Evolutionary conservation across 176 grass and related monocot genomes (phyloP), one percentile per base, ranked within the genome.

Genomic region (Secale cereale): DNA sequence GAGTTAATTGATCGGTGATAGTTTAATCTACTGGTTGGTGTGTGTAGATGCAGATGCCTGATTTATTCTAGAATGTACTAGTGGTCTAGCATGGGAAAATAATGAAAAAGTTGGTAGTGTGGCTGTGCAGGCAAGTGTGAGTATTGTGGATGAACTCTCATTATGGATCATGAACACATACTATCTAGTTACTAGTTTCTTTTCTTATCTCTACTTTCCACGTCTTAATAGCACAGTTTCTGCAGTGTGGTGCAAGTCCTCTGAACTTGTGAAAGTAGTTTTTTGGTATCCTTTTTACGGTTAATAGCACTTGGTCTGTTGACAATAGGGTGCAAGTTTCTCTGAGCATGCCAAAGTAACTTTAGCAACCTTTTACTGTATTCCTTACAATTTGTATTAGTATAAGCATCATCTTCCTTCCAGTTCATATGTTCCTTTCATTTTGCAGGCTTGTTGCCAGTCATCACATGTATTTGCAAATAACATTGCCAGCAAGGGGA

Each of bases 391-490:
- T 67, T 71, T 25, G 40, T 83, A 43, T 82, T 35, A 78, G 32
- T 52, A 20, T 86, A 66, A 79, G 28, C 36, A 70, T 27, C 81
- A 70, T 76, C 43, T 78, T 81, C 25, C 32, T 66, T 87, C 64
- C 69, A 74, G 56, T 86, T 86, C 81, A 70, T 80, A 80, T 57
- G 33, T 70, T 79, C 46, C 36, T 59, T 69, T 83, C 66, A 74
- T 87, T 75, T 85, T 82, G 39, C 86, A 99, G 97, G 93, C 67
- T 75, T 99, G 88, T 73, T 99, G 91, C 78, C 93, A 99, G 54
- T 96, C 97, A 70, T 99, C 93, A 59, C 93, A 99, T 94, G 77
- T 99, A 31, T 99, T 86, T 89, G 93, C 97, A 81, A 96, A 99
- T 86, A 99, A 99, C 85, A 96, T 99, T 87, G 97, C 97, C 89